Evolutionary conservation across 2,329 filamentous ascomycete species (phyloP).

Genomic region (Colletotrichum sp.): DNA sequence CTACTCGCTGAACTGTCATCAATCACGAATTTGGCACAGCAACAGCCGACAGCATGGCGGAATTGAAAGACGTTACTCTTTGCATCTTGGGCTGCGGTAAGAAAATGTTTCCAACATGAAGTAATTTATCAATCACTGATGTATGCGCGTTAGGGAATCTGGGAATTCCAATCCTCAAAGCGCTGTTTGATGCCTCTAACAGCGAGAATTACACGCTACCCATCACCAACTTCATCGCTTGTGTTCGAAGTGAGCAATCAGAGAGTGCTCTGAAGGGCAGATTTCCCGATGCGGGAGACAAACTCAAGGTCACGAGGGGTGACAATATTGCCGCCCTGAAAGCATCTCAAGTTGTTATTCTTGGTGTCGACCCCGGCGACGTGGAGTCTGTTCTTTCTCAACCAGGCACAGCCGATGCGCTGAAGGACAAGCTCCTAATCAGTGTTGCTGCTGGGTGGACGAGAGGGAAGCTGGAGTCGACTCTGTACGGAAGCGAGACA

Average conservation of each 20-base stretch:
- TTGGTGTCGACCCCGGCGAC: slow-evolving; percentile 52
- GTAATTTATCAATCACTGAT: not conserved
- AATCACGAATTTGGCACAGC: not conserved
- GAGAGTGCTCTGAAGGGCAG: slow-evolving; percentile 22
- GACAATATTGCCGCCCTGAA: slow-evolving; percentile 38
- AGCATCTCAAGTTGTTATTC: slow-evolving; percentile 44
- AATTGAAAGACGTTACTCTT: not conserved
- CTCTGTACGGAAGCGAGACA: slow-evolving; percentile 34
- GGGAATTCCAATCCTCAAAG: slow-evolving; percentile 33
- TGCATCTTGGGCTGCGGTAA: slow-evolving; percentile 24
- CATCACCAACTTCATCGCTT: slow-evolving; percentile 30
- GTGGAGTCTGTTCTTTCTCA: slow-evolving; percentile 41
- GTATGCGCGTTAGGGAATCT: slow-evolving; percentile 30
- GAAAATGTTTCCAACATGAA: not conserved
- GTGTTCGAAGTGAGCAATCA: slow-evolving; percentile 32
- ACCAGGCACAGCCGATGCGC: slow-evolving; percentile 39
- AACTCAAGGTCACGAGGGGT: slow-evolving; percentile 31
- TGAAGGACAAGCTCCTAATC: slow-evolving; percentile 51
- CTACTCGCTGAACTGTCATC: accelerated
- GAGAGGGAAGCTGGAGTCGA: slow-evolving; percentile 39
- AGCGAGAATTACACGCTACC: slow-evolving; percentile 17
- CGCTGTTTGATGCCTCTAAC: slow-evolving; percentile 19
- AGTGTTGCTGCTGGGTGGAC: slow-evolving; percentile 58
- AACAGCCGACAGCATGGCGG: not conserved
- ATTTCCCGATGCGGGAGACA: slow-evolving; percentile 21